These are phyloP conservation scores for Hirsutella minnesotensis DNA, from an alignment of 2,329 filamentous ascomycete species.

Conservation along the genomic window DNA sequence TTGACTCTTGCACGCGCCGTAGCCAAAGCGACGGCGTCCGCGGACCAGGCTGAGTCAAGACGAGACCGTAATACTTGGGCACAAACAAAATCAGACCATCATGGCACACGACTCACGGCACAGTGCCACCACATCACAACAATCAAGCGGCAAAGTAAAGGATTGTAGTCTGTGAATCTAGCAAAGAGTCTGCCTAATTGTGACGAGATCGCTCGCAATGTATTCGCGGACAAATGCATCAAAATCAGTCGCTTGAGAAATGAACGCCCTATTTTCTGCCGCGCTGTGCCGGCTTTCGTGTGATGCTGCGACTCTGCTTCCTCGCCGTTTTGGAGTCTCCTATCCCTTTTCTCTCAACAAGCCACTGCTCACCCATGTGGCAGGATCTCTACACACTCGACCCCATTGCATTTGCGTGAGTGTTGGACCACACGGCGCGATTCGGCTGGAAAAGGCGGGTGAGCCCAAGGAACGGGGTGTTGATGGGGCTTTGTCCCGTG, in stretches of 20 bases:
- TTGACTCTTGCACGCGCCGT: too few species aligned
- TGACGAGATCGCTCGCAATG: neutral
- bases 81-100: too few species aligned
- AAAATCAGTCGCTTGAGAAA: neutral
- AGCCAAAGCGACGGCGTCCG: too few species aligned
- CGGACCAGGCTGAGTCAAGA: too few species aligned
- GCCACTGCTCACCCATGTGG: neutral
- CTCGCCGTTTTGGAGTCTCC: neutral
- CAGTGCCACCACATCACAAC: too few species aligned
- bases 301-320: neutral
- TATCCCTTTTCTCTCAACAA: neutral
- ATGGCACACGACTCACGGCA: too few species aligned
- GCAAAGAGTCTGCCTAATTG: too few species aligned
- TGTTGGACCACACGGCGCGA: constrained; percentile 11
- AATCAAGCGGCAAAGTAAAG: too few species aligned
- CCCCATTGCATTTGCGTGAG: neutral
- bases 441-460: constrained; percentile 30
- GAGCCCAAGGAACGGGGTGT: constrained; percentile 54
- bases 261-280: neutral
- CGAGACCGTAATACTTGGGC: too few species aligned
- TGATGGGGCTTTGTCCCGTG: constrained; percentile 58
- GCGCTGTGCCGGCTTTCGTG: neutral
- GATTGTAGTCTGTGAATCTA: too few species aligned
- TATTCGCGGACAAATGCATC: neutral
- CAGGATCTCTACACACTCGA: neutral